Conservation (phyloP, 345 rosid species). For the Eucalyptus tenuipes region DNA sequence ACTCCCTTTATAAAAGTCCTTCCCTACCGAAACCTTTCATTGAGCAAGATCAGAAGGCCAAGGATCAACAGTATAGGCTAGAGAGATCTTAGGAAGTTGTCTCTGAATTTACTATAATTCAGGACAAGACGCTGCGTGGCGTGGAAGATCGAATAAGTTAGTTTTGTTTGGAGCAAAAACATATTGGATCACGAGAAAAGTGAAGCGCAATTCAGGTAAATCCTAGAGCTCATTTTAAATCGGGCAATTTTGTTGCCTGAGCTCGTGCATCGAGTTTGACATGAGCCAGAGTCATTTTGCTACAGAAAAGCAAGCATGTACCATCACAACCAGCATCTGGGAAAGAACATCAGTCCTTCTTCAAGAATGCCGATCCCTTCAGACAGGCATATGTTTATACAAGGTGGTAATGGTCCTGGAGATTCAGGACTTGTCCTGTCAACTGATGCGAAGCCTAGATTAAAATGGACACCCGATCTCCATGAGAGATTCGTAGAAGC, state of each 20-base stretch:
- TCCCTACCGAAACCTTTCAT: background rate
- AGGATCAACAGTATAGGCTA: background rate
- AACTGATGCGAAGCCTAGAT: slow-evolving; percentile 15
- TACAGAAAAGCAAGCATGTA: slow-evolving; percentile 32
- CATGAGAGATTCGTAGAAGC: slow-evolving; percentile 18
- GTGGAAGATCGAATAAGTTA: background rate
- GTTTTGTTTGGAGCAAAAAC: background rate
- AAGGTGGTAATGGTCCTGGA: slow-evolving; percentile 78
- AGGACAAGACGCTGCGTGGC: background rate
- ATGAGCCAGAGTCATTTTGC: background rate
- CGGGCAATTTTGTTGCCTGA: background rate
- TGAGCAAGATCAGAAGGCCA: background rate
- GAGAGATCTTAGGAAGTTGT: background rate
- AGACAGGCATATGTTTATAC: slow-evolving; percentile 68
- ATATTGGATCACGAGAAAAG: background rate
- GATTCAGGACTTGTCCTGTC: slow-evolving; percentile 68
- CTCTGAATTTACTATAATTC: background rate
- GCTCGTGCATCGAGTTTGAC: background rate
- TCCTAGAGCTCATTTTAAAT: background rate
- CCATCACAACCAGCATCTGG: slow-evolving; percentile 68
- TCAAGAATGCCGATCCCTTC: slow-evolving; percentile 51
- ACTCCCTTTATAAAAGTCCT: background rate
- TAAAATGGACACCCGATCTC: slow-evolving; percentile 19
- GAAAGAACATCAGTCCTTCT: slow-evolving; percentile 56
- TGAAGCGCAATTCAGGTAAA: background rate